A percentile compares a stretch with the other conserved stretches of the same genome.
These are phyloP conservation scores for Thraustotheca clavata DNA, from an alignment of 352 stramenopile genomes.

Conservation along the genomic window DNA sequence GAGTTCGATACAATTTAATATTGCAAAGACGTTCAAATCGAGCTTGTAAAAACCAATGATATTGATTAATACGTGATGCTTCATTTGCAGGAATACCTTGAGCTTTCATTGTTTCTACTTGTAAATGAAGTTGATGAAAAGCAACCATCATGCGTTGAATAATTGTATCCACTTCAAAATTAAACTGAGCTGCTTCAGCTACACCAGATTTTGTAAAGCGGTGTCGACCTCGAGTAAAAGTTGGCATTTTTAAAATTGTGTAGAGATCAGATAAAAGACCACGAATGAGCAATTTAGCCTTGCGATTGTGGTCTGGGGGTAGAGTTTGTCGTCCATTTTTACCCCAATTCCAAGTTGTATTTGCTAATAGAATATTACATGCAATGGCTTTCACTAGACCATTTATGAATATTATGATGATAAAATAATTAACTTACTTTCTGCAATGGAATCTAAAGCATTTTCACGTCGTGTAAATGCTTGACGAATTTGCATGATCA, in stretches of 20 bases:
- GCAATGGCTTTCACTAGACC: constrained; percentile 46
- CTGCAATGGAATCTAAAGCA: constrained; percentile 28
- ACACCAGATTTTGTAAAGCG: constrained; percentile 47
- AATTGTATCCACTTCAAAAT: constrained; percentile 31
- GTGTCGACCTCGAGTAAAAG: constrained; percentile 56
- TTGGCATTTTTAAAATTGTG: constrained; percentile 52
- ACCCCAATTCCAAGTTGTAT: constrained; percentile 76
- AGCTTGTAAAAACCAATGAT: constrained; percentile 76
- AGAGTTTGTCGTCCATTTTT: constrained; percentile 50
- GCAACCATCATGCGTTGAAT: constrained; percentile 45
- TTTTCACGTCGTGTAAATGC: constrained; percentile 62
- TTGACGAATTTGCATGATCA: constrained; percentile 85
- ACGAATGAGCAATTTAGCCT: constrained; percentile 50
- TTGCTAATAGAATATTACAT: constrained; percentile 60
- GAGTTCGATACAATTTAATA: constrained; percentile 78
- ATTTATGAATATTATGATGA: constrained; percentile 27
- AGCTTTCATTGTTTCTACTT: constrained; percentile 71
- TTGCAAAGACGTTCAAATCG: constrained; percentile 76
- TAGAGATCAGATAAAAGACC: constrained; percentile 36
- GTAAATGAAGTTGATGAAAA: constrained; percentile 50
- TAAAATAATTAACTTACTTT: constrained; percentile 25
- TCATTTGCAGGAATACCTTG: constrained; percentile 71
- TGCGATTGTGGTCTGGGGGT: constrained; percentile 34
- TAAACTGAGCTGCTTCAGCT: constrained; percentile 36
- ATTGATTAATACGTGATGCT: constrained; percentile 80